phyloP scores from a whole-genome alignment of 306 rosid species.

The Quercus engelmannii region DNA sequence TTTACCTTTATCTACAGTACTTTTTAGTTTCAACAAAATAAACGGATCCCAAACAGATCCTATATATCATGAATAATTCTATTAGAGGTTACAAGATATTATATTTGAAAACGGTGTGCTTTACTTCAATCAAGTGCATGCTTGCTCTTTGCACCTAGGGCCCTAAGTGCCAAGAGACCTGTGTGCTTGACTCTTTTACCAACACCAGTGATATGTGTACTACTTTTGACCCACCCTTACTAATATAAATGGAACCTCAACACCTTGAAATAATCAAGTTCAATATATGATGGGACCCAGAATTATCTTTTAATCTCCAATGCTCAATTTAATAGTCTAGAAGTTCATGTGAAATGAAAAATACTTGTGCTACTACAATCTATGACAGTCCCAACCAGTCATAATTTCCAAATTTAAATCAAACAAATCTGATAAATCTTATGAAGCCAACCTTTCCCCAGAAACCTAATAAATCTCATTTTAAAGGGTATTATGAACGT shows the following conservation, averaged over 20 bases:
- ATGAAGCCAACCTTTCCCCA: background rate
- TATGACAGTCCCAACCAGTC: background rate
- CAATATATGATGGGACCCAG: background rate
- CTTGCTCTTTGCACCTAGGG: too few relatives aligned
- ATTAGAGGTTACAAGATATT: too few relatives aligned
- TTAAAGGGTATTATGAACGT: background rate
- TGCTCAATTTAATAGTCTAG: background rate
- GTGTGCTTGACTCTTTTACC: too few relatives aligned
- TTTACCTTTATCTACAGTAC: too few relatives aligned
- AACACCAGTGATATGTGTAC: background rate
- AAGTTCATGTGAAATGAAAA: background rate
- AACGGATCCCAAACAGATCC: fast-evolving
- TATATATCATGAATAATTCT: too few relatives aligned
- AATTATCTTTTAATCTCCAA: background rate
- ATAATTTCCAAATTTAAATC: background rate
- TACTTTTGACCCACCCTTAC: background rate
- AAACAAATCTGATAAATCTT: background rate
- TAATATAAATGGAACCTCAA: background rate
- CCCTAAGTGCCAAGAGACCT: too few relatives aligned
- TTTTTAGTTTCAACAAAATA: too few relatives aligned
- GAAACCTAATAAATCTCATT: background rate
- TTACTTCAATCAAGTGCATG: too few relatives aligned
- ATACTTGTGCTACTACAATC: background rate
- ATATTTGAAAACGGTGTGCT: too few relatives aligned
- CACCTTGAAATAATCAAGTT: background rate